Conservation (phyloP, 208 protist species). For the Entamoeba moshkovskii region DNA sequence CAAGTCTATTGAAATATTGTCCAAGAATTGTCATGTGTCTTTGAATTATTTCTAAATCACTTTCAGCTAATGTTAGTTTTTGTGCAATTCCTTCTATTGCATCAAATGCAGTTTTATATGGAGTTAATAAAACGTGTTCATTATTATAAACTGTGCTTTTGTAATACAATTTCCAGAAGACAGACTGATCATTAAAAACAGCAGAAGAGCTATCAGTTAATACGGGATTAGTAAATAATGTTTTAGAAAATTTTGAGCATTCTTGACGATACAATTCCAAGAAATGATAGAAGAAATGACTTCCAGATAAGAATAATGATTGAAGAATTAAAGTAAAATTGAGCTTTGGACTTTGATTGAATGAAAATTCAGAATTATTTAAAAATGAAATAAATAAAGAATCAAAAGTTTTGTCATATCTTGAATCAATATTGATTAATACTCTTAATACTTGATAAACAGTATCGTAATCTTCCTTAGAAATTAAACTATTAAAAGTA, state of each 20-base stretch:
- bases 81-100: neutral
- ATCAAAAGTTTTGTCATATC: neutral
- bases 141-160: neutral
- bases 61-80: neutral
- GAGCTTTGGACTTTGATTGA: neutral
- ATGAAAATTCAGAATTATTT: neutral
- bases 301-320: neutral
- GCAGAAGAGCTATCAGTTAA: neutral
- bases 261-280: neutral
- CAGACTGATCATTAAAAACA: neutral
- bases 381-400: neutral
- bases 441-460: neutral
- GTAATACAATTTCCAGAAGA: neutral
- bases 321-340: neutral
- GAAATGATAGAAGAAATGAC: neutral
- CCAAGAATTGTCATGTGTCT: neutral
- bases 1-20: neutral
- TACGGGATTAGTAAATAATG: neutral
- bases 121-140: neutral
- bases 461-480: neutral
- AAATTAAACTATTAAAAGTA: neutral
- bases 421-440: neutral
- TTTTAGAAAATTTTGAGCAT: neutral
- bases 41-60: neutral
- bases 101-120: neutral